Base-by-base conservation (phyloP, 23 red algal species). In the Gracilaria domingensis region DNA sequence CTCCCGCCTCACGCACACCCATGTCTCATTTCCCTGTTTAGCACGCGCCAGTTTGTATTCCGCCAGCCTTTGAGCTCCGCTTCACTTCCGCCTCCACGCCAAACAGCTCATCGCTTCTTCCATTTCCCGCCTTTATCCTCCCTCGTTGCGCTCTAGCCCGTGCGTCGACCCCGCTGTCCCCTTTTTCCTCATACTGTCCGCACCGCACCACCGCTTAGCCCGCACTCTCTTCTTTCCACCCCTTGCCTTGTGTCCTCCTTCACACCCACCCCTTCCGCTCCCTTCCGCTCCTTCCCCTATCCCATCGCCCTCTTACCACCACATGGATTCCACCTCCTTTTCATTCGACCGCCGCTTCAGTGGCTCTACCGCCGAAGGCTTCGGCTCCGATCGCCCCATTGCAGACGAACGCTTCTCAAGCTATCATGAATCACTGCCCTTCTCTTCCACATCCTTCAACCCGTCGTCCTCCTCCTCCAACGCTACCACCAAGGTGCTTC, bases 391-490 rank as follows among this genome's bases (percentile, higher is more conserved):
- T 77, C 72, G 72, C 25, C 72, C 72, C 72, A 77, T 20, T 36
- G 54, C 62, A 5, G 58, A 65, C 26, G 79, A 82, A 32, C 53
- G 58, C 54, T 82, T 62, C 49, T 65, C 58, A 24, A 62, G 53
- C 24, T 65, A 59, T 64, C 79, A 82, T 23, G 79, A 65, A 38
- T 82, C 58, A 14, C 58, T 62, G 12, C 58, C 53, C 0, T 82
- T 40, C 36, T 82, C 79, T 7, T 82, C 54, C 16, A 29, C 87
- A 64, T 66, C 50, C 55, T 69, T 59, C 87, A 90, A 42, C 56
- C 32, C 57, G 23, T 54, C 87, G 9, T 79, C 58, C 39, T 77
- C 72, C 53, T n/a, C 39, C 42, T 45, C 42, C 42, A 45, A 4
- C 42, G 42, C 42, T 30, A 35, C 23, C 45, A 24, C 35, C 87